Percentiles rank a stretch among this genome's conserved stretches.
These are phyloP conservation scores for Candida khao-thaluensis DNA, from an alignment of 805 yeast species.

Conservation along the genomic window DNA sequence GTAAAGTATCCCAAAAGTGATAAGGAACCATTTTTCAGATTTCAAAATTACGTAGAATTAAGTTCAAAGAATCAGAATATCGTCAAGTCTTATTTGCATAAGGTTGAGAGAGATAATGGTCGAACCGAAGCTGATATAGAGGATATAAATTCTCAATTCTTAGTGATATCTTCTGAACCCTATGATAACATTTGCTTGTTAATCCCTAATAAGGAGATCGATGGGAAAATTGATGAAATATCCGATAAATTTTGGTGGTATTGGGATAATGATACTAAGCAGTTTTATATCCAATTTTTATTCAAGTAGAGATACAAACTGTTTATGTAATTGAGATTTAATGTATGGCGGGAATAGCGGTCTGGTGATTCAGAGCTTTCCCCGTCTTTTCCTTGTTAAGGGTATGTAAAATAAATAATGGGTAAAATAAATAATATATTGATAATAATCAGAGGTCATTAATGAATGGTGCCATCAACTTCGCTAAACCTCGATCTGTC, in stretches of 20 bases:
- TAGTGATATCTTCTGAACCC: slow-evolving; percentile 86
- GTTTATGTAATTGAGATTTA: too few species aligned
- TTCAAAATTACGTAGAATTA: slow-evolving; percentile 77
- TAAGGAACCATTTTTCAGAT: slow-evolving; percentile 61
- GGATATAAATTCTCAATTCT: slow-evolving; percentile 47
- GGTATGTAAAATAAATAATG: too few species aligned
- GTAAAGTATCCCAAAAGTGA: slow-evolving; percentile 54
- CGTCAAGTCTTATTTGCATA: slow-evolving; percentile 24
- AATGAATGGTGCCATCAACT: too few species aligned
- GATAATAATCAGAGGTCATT: too few species aligned
- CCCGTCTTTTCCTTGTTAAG: too few species aligned
- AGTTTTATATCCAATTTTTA: slow-evolving; percentile 65
- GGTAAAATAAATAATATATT: too few species aligned
- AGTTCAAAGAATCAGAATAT: slow-evolving; percentile 38
- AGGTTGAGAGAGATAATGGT: slow-evolving; percentile 9
- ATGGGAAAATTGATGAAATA: slow-evolving; percentile 29
- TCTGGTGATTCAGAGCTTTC: too few species aligned
- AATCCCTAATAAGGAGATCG: slow-evolving; percentile 61
- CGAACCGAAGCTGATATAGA: slow-evolving; percentile 7
- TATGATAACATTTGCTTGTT: slow-evolving; percentile 79
- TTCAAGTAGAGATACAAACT: slow-evolving; percentile 2
- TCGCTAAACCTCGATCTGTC: too few species aligned
- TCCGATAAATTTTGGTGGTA: slow-evolving; percentile 55
- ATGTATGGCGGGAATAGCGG: too few species aligned
- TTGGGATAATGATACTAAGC: slow-evolving; percentile 71